Evolutionary conservation across 2,329 filamentous ascomycete species (phyloP), one percentile per base, ranked within the genome.

Genomic region (Gremmenia infestans): DNA sequence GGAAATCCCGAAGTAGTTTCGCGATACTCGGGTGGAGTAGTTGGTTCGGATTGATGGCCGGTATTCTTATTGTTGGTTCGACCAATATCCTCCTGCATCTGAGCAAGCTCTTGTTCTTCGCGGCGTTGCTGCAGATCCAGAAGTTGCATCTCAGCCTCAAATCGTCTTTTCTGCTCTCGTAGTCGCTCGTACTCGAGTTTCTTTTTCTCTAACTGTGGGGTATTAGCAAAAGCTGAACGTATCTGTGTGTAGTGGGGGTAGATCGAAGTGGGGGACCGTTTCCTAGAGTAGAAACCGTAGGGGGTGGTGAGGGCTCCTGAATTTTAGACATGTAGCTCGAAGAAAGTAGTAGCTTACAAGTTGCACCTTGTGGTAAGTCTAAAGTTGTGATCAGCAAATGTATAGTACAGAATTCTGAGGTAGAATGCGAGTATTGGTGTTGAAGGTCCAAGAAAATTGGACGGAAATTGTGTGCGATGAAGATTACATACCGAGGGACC

Each of bases 21-120:
- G 65, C 86, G 87, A 72, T 94, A 93, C 72, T 97, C 94, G 35
- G 94, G 94, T 22, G 94, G 94, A 22, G 94, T 99, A 2, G 94
- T 97, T 15, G 94, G 94, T 74, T 97, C 93, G 65, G 90, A 96
- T 70, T 95, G 89, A 67, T 92, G 88, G 53, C 89, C 89, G 40
- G 55, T 55, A 50, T 52, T 15, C 12, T 48, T 48, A 22, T 73
- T 76, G 66, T 72, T 75, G 56, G 79, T 78, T 61, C 81, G 77
- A 43, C 79, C 78, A 55, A 95, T 80, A 64, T 94, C 89, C 65
- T 91, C 86, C 67, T 91, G 87, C 76, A 97, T 88, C 71, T 89
- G 86, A 56, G 88, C 85, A 66, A 96, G 85, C 69, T 96, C 91
- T 65, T 88, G 82, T 70, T 92, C 90, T 69, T 94, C 89, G 60